These are phyloP conservation scores for Eucalyptus fibrosa DNA, from an alignment of 345 rosid genomes.

Conservation along the genomic window DNA sequence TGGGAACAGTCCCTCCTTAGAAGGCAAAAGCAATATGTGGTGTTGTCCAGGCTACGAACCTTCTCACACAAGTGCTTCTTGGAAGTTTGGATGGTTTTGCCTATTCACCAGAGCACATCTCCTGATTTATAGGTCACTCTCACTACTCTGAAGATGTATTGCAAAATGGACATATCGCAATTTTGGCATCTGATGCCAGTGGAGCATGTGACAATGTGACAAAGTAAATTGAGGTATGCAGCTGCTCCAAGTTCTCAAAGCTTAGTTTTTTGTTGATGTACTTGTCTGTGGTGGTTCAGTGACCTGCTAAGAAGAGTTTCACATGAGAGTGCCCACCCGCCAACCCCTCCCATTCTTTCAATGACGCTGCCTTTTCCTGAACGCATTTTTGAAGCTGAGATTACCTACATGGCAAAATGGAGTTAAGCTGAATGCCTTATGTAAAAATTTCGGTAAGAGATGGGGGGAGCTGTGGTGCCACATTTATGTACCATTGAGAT, in stretches of 20 bases:
- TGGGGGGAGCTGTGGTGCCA: not conserved
- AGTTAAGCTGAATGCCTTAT: not conserved
- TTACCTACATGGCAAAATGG: not conserved
- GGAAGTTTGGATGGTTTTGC: not conserved
- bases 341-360: not conserved
- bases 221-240: not conserved
- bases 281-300: not conserved
- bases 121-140: not conserved
- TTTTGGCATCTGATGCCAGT: not conserved
- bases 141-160: not conserved
- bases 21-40: not conserved
- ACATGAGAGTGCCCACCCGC: not conserved
- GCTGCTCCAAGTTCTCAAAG: not conserved
- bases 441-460: not conserved
- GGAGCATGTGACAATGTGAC: not conserved
- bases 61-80: not conserved
- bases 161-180: not conserved
- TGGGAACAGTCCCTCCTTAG: not conserved
- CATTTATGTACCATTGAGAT: not conserved
- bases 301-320: not conserved
- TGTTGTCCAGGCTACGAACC: not conserved
- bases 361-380: not conserved
- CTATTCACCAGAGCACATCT: not conserved
- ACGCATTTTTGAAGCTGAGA: not conserved
- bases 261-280: not conserved